phyloP scores from a whole-genome alignment of 305 asterid species.

The Fraxinus sp. region DNA sequence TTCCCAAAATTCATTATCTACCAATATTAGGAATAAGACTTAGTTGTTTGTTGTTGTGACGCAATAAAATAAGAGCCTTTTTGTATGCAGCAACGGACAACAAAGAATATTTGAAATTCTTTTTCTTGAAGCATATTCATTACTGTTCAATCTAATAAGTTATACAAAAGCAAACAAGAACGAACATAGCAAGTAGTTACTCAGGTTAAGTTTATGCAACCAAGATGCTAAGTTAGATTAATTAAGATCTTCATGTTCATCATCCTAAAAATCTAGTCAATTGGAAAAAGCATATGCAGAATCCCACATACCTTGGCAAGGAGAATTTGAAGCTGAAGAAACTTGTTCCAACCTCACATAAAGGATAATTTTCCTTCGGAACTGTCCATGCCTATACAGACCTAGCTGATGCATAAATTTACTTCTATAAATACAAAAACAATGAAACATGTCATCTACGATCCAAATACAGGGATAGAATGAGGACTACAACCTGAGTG shows the following conservation, averaged over 20 bases:
- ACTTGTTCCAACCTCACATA: conserved; percentile 45
- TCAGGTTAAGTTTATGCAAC: not conserved
- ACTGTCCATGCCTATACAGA: conserved; percentile 35
- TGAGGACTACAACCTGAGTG: conserved; percentile 38
- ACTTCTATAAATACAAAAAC: conserved; percentile 23
- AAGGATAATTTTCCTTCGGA: conserved; percentile 33
- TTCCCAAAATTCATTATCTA: not conserved
- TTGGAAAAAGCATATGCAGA: not conserved
- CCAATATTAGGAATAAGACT: not conserved
- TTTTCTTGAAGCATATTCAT: not conserved
- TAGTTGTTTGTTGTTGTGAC: not conserved
- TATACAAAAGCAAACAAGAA: not conserved
- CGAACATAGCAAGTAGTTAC: not conserved
- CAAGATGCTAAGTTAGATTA: conserved; percentile 4
- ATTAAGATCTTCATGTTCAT: conserved; percentile 3
- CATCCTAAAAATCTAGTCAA: not conserved
- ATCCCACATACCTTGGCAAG: conserved; percentile 34
- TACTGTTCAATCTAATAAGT: not conserved
- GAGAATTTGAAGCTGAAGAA: conserved; percentile 44
- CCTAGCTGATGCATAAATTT: conserved; percentile 47
- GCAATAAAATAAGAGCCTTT: not conserved
- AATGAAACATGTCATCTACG: not conserved
- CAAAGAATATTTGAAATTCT: not conserved
- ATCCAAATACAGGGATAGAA: not conserved
- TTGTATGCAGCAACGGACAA: not conserved